Evolutionary conservation across 306 rosid genomes (phyloP), one percentile per base, ranked within the genome.

Genomic region (Calophaca sinica): DNA sequence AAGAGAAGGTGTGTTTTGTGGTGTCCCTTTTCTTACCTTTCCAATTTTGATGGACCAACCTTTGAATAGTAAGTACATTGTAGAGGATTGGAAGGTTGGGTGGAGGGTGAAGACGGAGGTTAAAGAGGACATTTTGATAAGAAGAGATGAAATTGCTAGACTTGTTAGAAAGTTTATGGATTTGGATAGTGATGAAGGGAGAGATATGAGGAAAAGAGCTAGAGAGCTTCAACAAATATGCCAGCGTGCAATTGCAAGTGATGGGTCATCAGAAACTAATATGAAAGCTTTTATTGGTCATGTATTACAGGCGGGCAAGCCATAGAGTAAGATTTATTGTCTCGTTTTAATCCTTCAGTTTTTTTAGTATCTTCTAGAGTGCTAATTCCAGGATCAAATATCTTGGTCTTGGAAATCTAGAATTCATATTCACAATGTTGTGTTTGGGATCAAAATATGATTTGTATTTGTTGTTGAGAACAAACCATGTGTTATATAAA

Each of bases 81-180:
- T 78, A 9, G 90, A 87, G 59, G 88, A 87, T 7, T 89, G 91
- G 91, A 84, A 85, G 55, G 67, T 78, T 62, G 94, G 94, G 11
- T 89, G 83, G 87, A 82, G 86, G 57, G 82, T 87, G 68, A 79
- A 64, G 72, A 75, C 3, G 11, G 66, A 75, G 9, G 79, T 11
- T n/a, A 77, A 58, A 42, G 5, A 4, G 0, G 81, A 35, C 11
- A 61, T 29, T 69, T 65, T 81, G 85, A 82, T 87, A 5, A 70
- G 29, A 9, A 82, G 55, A 62, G 80, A 82, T 13, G 90, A 85
- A 60, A 85, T 86, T 72, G 75, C 81, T 58, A 35, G 3, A 9
- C 72, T 85, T 62, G 33, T 89, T 62, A 57, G 69, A 33, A 82
- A 58, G 2, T 80, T 87, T 38, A 89, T 87, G 94, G 75, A 82